Evolutionary conservation across 805 yeast genomes (phyloP).

Genomic region (Lipomyces mesembrius): DNA sequence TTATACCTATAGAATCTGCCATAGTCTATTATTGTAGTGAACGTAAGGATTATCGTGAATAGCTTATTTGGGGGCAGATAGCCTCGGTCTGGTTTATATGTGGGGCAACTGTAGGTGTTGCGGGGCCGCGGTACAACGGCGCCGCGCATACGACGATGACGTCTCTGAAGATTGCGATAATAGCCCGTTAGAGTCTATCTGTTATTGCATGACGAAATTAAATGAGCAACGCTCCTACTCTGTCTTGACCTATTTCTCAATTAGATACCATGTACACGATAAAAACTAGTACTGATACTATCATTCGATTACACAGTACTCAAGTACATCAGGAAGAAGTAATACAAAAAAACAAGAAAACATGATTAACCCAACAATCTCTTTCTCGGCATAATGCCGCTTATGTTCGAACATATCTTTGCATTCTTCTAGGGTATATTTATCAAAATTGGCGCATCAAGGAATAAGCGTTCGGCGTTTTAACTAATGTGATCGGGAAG

Average conservation of each 20-base stretch:
- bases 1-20: slow-evolving; percentile 32
- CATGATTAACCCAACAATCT: background rate
- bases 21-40: slow-evolving; percentile 5
- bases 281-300: background rate
- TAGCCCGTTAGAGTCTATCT: background rate
- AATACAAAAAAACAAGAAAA: background rate
- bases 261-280: background rate
- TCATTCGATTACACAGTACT: background rate
- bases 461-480: too few species aligned
- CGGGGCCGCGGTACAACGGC: background rate
- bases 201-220: background rate
- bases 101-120: background rate
- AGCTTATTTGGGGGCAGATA: background rate
- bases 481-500: too few species aligned
- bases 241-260: background rate
- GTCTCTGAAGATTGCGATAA: background rate
- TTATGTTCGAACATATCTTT: too few species aligned
- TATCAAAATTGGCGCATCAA: background rate
- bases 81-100: background rate
- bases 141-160: background rate
- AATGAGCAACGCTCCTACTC: too few species aligned
- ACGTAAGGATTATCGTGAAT: background rate
- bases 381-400: background rate
- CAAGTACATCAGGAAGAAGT: background rate
- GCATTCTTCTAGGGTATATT: too few species aligned